These are phyloP conservation scores for Ustilago bromivora DNA, from an alignment of 1,284 basidiomycete genomes.

Conservation along the genomic window DNA sequence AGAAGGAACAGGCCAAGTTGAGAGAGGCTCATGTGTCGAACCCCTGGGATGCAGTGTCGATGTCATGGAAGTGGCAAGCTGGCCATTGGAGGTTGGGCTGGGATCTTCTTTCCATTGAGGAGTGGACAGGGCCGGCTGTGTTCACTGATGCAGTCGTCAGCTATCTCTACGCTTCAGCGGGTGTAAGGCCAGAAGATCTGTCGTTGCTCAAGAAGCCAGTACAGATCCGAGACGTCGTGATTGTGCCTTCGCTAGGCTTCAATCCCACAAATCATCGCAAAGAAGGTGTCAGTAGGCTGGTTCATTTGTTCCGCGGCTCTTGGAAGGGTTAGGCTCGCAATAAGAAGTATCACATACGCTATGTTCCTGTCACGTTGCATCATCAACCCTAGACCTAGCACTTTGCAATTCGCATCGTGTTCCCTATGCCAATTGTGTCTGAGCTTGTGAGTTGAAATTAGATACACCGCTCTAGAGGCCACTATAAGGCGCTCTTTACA, in stretches of 20 bases:
- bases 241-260: conserved; percentile 42
- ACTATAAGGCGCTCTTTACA: no score
- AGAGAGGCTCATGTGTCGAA: conserved; percentile 17
- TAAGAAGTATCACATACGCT: background rate
- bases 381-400: background rate
- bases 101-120: conserved; percentile 39
- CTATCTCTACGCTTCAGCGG: conserved; percentile 46
- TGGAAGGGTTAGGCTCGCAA: conserved; percentile 41
- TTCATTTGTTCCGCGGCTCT: conserved; percentile 49
- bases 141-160: conserved; percentile 47
- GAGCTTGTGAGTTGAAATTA: background rate
- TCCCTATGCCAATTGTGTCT: background rate
- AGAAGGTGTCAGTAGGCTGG: conserved; percentile 27
- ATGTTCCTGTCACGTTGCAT: background rate
- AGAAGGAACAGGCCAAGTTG: conserved; percentile 23
- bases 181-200: conserved; percentile 49
- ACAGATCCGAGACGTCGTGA: conserved; percentile 46
- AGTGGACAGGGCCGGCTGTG: conserved; percentile 54
- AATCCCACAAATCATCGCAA: conserved; percentile 20
- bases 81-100: conserved; percentile 51
- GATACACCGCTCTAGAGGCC: no score
- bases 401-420: background rate
- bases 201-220: conserved; percentile 35
- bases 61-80: conserved; percentile 49
- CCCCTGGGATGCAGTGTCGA: conserved; percentile 41